Base-by-base conservation (phyloP, 2,329 filamentous ascomycete genomes). In the Venturiaceae sp. region DNA sequence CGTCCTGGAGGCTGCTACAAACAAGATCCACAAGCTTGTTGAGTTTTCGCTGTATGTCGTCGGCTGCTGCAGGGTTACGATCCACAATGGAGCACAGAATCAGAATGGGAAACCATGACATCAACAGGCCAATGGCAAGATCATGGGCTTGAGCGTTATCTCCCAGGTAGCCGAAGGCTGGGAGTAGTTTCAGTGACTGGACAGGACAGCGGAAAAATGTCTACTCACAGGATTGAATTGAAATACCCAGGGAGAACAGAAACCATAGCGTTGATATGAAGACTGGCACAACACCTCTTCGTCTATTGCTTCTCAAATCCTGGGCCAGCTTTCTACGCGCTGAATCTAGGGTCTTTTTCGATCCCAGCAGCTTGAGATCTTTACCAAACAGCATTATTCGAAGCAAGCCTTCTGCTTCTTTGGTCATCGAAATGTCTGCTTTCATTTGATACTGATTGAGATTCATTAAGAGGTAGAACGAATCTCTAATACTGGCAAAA, bases 391-490 rank as follows among this genome's bases (percentile, higher is more conserved):
- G 52, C 19, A 34, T 30, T 32, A 59, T 57, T 14, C 57, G 52
- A 8, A 59, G 57, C 13, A 59, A 21, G 2, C 50, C 47, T 57
- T 59, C 57, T 19, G 57, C 50, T 44, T 55, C 57, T 32, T 55
- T 55, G 19, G 57, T 59, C 50, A 55, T n/a, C 1, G 57, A 59
- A 16, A 55, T 33, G 4, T 39, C 33, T 36, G 50, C 30, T 36
- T 59, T 59, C 50, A 59, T 59, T 16, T 26, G 41, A 44, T 59
- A 59, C 52, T 59, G 57, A 37, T 59, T 56, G 33, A 59, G 39
- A 37, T 59, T 59, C 50, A 55, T 59, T 26, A 59, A 26, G 4
- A 59, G 19, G 34, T 59, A 59, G 21, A 59, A 59, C 2, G 50
- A 55, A 19, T 59, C 57, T 28, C 57, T 32, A 7, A 59, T 55